A percentile compares a stretch with the other conserved stretches of the same genome.
Evolutionary conservation across 257 asterid species (phyloP).

Genomic region (Plantago ovata): DNA sequence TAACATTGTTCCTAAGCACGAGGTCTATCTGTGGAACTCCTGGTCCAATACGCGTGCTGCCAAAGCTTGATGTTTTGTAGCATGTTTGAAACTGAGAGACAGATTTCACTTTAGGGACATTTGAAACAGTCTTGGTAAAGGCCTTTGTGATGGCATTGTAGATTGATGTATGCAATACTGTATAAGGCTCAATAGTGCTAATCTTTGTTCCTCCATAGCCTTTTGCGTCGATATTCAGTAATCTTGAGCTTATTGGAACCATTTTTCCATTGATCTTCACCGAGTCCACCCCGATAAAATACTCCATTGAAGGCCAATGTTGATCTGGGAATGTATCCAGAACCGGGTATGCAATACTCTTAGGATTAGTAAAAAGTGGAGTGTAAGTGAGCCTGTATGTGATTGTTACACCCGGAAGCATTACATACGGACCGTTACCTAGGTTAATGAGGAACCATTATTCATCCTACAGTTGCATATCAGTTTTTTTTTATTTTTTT

Average conservation of each 20-base stretch:
- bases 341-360: constrained; percentile 27
- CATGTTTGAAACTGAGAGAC: constrained; percentile 37
- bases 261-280: constrained; percentile 26
- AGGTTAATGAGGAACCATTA: no score
- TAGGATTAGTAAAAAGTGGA: constrained; percentile 31
- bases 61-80: constrained; percentile 32
- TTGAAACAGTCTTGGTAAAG: constrained; percentile 28
- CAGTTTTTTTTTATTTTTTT: no score
- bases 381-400: constrained; percentile 34
- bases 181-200: constrained; percentile 47
- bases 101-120: constrained; percentile 27
- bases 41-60: constrained; percentile 44
- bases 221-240: constrained; percentile 27
- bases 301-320: constrained; percentile 38
- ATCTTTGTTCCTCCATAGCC: constrained; percentile 53
- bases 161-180: constrained; percentile 34
- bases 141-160: constrained; percentile 35
- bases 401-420: constrained; percentile 28
- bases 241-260: constrained; percentile 27
- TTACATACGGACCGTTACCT: constrained; percentile 32
- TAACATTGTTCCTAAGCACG: constrained; percentile 30
- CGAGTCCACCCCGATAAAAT: constrained; percentile 45
- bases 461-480: no score
- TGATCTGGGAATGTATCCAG: constrained; percentile 25
- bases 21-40: constrained; percentile 46